Conservation (phyloP, 371 early-diverging fungal species). For the Saksenaea vasiformis region DNA sequence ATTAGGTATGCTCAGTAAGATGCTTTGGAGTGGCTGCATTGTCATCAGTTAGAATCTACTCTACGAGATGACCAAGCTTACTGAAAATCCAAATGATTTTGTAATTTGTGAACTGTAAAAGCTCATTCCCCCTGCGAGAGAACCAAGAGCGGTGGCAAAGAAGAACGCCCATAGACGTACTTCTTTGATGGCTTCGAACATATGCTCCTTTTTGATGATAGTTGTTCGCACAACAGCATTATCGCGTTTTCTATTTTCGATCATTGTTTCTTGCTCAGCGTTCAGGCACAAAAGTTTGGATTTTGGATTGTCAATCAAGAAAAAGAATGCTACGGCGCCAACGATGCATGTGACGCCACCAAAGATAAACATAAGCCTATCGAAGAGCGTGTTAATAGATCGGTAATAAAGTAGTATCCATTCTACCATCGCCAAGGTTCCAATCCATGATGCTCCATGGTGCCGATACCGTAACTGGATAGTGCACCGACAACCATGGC, state of each 20-base stretch:
- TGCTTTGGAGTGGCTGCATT: background rate
- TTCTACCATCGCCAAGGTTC: constrained; percentile 49
- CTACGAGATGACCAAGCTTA: background rate
- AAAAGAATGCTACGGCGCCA: constrained; percentile 7
- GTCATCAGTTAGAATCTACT: background rate
- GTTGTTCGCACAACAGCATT: constrained; percentile 5
- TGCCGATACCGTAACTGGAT: constrained; percentile 45
- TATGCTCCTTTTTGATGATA: constrained; percentile 3
- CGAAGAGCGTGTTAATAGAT: too few species aligned
- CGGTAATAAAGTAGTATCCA: too few species aligned
- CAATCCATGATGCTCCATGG: constrained; percentile 36
- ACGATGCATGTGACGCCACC: constrained; percentile 5
- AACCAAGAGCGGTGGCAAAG: background rate
- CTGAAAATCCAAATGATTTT: constrained; percentile 16
- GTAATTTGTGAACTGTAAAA: constrained; percentile 10
- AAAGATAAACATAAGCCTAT: constrained; percentile 15
- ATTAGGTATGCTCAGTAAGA: constrained; percentile 5
- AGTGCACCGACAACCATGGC: constrained; percentile 56
- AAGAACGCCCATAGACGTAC: constrained; percentile 10
- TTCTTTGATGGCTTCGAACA: constrained; percentile 11
- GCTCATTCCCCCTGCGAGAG: constrained; percentile 10
- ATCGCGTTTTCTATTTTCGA: constrained; percentile 11
- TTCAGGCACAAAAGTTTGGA: constrained; percentile 12
- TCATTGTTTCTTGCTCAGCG: constrained; percentile 3
- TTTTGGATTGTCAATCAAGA: constrained; percentile 10